Evolutionary conservation across 2,329 filamentous ascomycete species (phyloP).

Genomic region (Lachnellula cervina): DNA sequence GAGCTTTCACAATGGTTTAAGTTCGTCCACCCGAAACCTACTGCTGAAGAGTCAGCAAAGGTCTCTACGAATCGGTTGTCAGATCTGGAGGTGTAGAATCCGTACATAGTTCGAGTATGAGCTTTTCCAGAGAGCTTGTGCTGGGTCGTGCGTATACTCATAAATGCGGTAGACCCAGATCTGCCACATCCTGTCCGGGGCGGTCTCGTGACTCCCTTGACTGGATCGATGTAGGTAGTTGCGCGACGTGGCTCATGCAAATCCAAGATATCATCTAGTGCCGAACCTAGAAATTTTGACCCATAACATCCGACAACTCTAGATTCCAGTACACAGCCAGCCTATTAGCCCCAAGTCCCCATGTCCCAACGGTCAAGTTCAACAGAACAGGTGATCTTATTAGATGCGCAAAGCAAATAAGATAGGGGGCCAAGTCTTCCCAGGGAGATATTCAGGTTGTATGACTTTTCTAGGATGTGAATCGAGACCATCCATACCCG

Average conservation of each 20-base stretch:
- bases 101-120: not conserved
- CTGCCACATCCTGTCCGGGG: not conserved
- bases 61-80: too few species aligned
- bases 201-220: not conserved
- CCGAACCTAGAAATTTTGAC: not conserved
- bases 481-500: too few species aligned
- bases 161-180: not conserved
- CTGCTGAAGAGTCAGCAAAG: too few species aligned
- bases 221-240: not conserved
- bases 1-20: too few species aligned
- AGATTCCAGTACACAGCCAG: not conserved
- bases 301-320: not conserved
- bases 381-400: not conserved
- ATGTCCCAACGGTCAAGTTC: not conserved
- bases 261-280: not conserved
- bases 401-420: not conserved
- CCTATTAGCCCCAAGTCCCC: not conserved
- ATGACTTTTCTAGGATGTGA: too few species aligned
- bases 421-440: not conserved
- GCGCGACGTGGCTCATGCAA: not conserved
- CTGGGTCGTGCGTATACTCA: not conserved
- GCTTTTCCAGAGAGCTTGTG: not conserved
- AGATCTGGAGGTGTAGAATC: not conserved
- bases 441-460: not conserved
- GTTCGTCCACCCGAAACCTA: too few species aligned